A percentile compares a stretch with the other conserved stretches of the same genome.
Evolutionary conservation across 2,329 filamentous ascomycete genomes (phyloP).

Genomic region (Kalmusia sp.): DNA sequence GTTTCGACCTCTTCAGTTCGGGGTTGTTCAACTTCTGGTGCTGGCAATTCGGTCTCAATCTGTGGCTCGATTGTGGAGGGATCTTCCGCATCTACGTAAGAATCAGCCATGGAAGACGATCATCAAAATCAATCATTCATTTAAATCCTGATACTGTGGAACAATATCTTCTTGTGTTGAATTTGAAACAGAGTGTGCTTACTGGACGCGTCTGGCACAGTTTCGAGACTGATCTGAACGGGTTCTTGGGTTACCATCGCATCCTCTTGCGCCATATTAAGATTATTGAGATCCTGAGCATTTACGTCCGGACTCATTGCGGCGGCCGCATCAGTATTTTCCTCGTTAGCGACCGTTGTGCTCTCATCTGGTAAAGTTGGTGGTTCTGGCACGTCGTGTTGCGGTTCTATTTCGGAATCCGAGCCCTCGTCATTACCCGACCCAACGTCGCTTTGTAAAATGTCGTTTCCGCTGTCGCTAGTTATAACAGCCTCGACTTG

Average conservation of each 20-base stretch:
- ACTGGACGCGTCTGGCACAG: not conserved
- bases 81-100: not conserved
- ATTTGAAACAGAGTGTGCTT: no score
- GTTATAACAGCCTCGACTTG: no score
- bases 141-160: no score
- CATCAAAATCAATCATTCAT: no score
- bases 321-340: not conserved
- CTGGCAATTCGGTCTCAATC: not conserved
- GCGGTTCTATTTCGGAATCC: not conserved
- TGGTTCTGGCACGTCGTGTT: not conserved
- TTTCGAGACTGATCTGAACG: not conserved
- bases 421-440: not conserved
- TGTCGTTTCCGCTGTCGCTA: not conserved
- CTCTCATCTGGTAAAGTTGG: not conserved
- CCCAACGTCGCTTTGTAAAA: not conserved
- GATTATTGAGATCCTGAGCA: not conserved
- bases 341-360: not conserved
- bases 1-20: not conserved
- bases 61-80: not conserved
- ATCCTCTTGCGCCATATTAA: not conserved
- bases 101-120: no score
- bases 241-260: not conserved
- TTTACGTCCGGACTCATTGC: not conserved
- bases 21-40: not conserved
- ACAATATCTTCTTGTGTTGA: no score